Base-by-base conservation (phyloP, 2,329 filamentous ascomycete species). In the Bipolaris oryzae region DNA sequence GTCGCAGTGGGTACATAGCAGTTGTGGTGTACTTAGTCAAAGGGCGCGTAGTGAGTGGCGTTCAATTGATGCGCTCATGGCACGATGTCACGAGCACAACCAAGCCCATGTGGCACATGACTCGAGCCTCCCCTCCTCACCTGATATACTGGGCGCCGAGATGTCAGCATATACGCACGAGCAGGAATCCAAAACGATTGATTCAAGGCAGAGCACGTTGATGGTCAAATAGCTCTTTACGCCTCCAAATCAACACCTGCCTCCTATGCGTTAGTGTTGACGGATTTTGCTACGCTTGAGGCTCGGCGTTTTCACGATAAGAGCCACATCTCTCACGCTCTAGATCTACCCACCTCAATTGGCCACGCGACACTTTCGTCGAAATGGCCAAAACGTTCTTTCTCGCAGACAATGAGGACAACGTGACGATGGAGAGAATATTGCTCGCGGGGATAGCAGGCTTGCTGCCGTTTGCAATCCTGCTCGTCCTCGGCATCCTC, bases 401-500 rank as follows among this genome's bases (percentile, higher is more conserved):
- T 18, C 60, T 63, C 21, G 28, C 51, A 18, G 50, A 62, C 39
- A 38, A 60, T 2, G 64, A 60, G 34, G 49, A 67, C 42, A 37
- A 51, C 15, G 15, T 62, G 20, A 64, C 68, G 1, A 53, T 64
- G 11, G 63, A 66, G 15, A 57, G 62, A 5, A 41, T 71, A 20
- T n/a, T 66, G 50, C 53, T 55, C 33, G 64, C 63, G 3, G 25
- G 62, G 5, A 10, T 61, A 15, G 39, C 57, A 35, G 50, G 62
- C 13, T 16, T 72, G 20, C 47, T 68, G n/a, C 62, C 69, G 5
- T 37, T 70, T 28, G 13, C 70, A 25, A 16, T 64, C 37, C 55
- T 73, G 31, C 63, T 71, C 44, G 42, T 67, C 25, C 53, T 75
- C 16, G 64, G 67, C 33, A 49, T 68, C 37, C 57, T 56, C 13